Evolutionary conservation across 495 filamentous ascomycete species (phyloP).

Genomic region (Aspergillus conjunctus): DNA sequence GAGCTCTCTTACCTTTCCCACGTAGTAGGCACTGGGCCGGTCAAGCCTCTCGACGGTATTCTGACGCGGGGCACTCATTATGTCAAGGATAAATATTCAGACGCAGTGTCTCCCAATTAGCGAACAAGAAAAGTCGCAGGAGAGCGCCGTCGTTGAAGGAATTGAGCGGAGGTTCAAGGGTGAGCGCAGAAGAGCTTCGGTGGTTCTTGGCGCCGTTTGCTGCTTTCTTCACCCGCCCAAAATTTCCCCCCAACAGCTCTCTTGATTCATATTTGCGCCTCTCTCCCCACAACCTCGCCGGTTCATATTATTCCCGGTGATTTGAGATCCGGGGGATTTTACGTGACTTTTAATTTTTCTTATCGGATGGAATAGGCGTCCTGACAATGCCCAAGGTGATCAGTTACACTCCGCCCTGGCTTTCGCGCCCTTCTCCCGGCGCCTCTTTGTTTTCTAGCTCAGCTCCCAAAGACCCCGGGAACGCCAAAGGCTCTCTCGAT

Average conservation of each 20-base stretch:
- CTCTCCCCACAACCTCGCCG: background rate
- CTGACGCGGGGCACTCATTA: slow-evolving; percentile 20
- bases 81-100: background rate
- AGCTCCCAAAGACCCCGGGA: slow-evolving; percentile 35
- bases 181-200: slow-evolving; percentile 13
- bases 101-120: background rate
- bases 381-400: slow-evolving; percentile 74
- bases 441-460: slow-evolving; percentile 65
- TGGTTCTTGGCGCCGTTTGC: slow-evolving; percentile 22
- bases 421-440: slow-evolving; percentile 72
- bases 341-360: background rate
- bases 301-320: slow-evolving; percentile 6
- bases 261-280: background rate
- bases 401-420: slow-evolving; percentile 80
- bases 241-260: slow-evolving; percentile 14
- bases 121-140: background rate
- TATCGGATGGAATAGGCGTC: slow-evolving; percentile 10
- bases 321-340: background rate
- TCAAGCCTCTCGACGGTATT: slow-evolving; percentile 86
- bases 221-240: slow-evolving; percentile 15
- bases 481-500: slow-evolving; percentile 40
- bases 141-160: slow-evolving; percentile 2
- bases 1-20: slow-evolving; percentile 60
- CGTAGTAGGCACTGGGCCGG: slow-evolving; percentile 85
- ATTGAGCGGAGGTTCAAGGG: slow-evolving; percentile 6